phyloP scores from a whole-genome alignment of 2,329 filamentous ascomycete species.

The Neurospora sp. region DNA sequence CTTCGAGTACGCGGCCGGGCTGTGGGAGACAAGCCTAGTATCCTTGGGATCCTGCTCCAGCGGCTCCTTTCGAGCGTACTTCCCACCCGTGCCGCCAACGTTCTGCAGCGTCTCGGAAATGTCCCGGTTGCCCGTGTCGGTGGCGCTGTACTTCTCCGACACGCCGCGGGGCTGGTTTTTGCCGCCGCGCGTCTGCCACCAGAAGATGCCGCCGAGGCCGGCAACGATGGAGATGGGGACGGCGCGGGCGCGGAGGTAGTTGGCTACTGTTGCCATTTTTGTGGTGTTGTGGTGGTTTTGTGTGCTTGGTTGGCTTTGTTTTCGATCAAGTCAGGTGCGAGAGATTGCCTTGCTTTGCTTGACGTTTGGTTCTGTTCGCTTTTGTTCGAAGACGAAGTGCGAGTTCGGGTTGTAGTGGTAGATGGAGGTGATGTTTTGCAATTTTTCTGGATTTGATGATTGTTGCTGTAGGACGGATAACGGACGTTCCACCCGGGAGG shows the following conservation, averaged over 20 bases:
- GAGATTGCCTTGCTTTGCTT: not conserved
- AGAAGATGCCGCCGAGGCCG: constrained; percentile 9
- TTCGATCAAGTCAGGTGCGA: not conserved
- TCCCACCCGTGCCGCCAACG: constrained; percentile 9
- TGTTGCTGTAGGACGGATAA: not conserved
- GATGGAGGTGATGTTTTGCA: not conserved
- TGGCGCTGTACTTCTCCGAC: not conserved
- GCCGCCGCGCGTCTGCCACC: constrained; percentile 13
- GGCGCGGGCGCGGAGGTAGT: constrained; percentile 10
- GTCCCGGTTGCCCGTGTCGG: not conserved
- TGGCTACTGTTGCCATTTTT: constrained; percentile 1
- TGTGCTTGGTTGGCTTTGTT: not conserved
- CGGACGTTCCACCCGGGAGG: not conserved
- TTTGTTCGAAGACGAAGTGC: not conserved
- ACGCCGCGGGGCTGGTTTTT: constrained; percentile 12
- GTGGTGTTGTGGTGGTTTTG: not conserved
- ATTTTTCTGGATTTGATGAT: not conserved
- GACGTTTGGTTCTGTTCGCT: not conserved
- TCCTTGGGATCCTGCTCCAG: constrained; percentile 10
- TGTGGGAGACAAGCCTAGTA: constrained; percentile 1
- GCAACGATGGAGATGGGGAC: constrained; percentile 7
- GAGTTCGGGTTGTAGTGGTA: not conserved
- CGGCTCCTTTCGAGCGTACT: not conserved
- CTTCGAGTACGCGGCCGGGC: constrained; percentile 9
- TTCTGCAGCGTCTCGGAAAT: constrained; percentile 12